These are phyloP conservation scores for Trichosporon sp. DNA, from an alignment of 1,284 basidiomycete genomes.

Conservation along the genomic window DNA sequence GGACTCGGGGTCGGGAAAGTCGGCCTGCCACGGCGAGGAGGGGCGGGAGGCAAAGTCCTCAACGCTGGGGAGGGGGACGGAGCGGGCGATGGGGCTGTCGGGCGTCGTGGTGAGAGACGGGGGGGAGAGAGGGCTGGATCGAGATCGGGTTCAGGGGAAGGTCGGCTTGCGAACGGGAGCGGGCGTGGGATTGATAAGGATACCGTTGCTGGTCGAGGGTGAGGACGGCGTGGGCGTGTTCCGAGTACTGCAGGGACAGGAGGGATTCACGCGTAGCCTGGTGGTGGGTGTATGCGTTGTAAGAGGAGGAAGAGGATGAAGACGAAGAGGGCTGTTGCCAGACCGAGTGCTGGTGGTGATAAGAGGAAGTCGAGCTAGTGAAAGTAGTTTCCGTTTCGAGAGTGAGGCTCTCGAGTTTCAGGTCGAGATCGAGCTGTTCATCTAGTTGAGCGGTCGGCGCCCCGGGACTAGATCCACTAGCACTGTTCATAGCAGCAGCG, in stretches of 20 bases:
- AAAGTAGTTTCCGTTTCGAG: not conserved
- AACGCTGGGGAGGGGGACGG: conserved; percentile 6
- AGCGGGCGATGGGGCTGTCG: conserved; percentile 2
- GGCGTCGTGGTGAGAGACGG: conserved; percentile 6
- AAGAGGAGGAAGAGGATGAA: not conserved
- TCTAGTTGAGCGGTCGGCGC: not conserved
- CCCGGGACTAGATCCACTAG: not conserved
- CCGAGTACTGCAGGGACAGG: not conserved
- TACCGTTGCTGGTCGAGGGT: not conserved
- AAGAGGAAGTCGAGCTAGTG: not conserved
- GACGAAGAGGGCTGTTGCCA: not conserved
- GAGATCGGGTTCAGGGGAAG: not conserved
- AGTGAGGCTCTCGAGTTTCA: conserved; percentile 8
- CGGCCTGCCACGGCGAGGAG: not conserved
- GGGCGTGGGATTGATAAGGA: not conserved
- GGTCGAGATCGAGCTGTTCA: not conserved
- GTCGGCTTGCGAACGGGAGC: not conserved
- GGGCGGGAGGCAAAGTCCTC: conserved; percentile 2
- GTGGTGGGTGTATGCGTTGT: not conserved
- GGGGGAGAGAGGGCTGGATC: conserved; percentile 3
- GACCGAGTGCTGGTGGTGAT: not conserved
- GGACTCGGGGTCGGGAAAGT: not conserved
- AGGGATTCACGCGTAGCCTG: not conserved
- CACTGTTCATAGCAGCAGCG: no score
- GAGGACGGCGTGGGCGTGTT: not conserved